Conservation (phyloP, 345 rosid genomes). For the Ailanthus altissimus region DNA sequence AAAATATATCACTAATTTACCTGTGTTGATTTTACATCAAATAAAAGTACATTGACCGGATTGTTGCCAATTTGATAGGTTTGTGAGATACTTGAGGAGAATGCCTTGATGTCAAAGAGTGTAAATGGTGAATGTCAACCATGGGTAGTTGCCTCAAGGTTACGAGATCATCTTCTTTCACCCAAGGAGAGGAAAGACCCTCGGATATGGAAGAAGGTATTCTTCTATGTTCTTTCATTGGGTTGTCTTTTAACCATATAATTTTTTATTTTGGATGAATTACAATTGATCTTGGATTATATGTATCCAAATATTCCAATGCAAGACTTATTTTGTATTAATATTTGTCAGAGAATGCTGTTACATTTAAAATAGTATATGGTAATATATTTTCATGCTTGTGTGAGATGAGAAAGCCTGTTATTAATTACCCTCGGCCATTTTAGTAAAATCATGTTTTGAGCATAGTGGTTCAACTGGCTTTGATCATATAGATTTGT, state of each 20-base stretch:
- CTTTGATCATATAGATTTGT: no score
- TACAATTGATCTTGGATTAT: background rate
- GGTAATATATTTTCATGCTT: background rate
- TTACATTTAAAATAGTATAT: background rate
- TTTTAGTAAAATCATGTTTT: no score
- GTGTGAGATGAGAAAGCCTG: background rate
- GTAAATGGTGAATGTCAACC: constrained; percentile 55
- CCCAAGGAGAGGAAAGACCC: constrained; percentile 88
- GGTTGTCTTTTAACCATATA: constrained; percentile 6
- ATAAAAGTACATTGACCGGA: background rate
- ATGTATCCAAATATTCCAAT: background rate
- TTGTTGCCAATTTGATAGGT: constrained; percentile 44
- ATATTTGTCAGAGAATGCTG: background rate
- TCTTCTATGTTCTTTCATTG: constrained; percentile 1
- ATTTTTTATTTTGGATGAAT: background rate
- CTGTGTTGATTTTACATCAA: background rate
- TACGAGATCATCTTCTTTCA: constrained; percentile 83
- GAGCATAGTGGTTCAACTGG: no score
- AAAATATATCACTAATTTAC: background rate
- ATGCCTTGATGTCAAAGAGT: constrained; percentile 59
- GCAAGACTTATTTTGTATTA: background rate
- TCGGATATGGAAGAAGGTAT: constrained; percentile 79
- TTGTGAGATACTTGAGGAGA: constrained; percentile 88
- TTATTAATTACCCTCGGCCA: background rate
- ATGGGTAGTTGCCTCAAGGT: constrained; percentile 81